Evolutionary conservation across 306 rosid genomes (phyloP).

Genomic region (Acacia acuminata): DNA sequence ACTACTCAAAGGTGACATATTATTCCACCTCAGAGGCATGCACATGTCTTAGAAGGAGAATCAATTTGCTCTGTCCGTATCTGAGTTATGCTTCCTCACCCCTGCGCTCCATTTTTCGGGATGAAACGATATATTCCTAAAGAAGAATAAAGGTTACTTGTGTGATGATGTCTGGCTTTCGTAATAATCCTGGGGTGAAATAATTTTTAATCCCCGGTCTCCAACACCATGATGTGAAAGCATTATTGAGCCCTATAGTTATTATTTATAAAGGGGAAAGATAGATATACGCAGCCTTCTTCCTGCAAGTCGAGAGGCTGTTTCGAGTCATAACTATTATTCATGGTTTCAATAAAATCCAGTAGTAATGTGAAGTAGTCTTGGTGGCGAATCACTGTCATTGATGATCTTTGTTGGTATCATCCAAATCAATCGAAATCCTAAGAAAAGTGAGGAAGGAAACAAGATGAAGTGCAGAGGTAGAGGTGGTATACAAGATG

Average conservation of each 20-base stretch:
- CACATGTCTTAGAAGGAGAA: not conserved
- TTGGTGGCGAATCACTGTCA: not conserved
- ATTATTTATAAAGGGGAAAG: not conserved
- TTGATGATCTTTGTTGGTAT: not conserved
- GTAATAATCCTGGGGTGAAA: not conserved
- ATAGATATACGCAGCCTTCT: too few species aligned
- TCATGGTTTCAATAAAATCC: not conserved
- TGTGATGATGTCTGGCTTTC: not conserved
- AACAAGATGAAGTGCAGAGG: not conserved
- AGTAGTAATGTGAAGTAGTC: not conserved
- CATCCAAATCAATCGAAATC: not conserved
- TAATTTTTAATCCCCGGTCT: not conserved
- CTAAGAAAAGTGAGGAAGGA: not conserved
- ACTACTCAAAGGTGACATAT: not conserved
- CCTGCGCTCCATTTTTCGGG: not conserved
- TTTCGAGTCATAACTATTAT: not conserved
- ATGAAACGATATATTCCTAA: not conserved
- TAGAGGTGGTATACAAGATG: too few species aligned
- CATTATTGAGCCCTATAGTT: not conserved
- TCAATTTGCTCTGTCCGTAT: not conserved
- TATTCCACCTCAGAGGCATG: not conserved
- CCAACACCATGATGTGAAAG: not conserved
- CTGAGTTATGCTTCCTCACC: not conserved
- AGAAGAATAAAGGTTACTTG: not conserved
- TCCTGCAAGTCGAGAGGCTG: too few species aligned